Conservation (phyloP, 106 monocot genomes). For the Allium sativum region DNA sequence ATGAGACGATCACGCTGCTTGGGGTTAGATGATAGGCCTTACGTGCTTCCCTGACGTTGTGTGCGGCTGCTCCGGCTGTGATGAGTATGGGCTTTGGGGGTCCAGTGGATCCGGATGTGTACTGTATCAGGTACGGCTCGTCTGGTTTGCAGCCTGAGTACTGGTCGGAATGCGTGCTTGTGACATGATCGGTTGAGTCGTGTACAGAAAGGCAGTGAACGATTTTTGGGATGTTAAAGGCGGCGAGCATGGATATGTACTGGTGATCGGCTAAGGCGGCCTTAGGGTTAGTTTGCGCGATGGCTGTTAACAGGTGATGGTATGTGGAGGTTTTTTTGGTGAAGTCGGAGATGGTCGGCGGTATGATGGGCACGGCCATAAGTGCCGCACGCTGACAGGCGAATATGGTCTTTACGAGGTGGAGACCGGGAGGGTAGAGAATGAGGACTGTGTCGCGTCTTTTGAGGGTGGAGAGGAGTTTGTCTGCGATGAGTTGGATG, state of each 20-base stretch:
- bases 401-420: constrained; percentile 24
- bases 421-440: constrained; percentile 23
- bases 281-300: constrained; percentile 20
- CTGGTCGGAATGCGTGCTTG: neutral
- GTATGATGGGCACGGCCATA: constrained; percentile 24
- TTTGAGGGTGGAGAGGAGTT: constrained; percentile 9
- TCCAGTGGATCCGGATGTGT: constrained; percentile 35
- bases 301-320: constrained; percentile 23
- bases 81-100: constrained; percentile 33
- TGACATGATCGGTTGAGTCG: neutral
- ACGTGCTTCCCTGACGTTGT: constrained; percentile 32
- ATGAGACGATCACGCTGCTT: constrained; percentile 27
- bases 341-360: constrained; percentile 7
- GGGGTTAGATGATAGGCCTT: constrained; percentile 34
- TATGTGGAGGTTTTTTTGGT: constrained; percentile 6
- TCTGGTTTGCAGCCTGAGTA: constrained; percentile 18
- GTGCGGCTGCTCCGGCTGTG: constrained; percentile 34
- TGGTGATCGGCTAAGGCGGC: constrained; percentile 17
- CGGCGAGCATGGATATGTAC: constrained; percentile 2
- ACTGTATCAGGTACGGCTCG: constrained; percentile 27
- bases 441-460: constrained; percentile 25
- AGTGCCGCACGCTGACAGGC: constrained; percentile 36
- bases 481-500: constrained; percentile 11
- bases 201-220: constrained; percentile 15
- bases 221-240: neutral